Evolutionary conservation across 306 rosid species (phyloP), one percentile per base, ranked within the genome.

Genomic region (Sicyos baderoa): DNA sequence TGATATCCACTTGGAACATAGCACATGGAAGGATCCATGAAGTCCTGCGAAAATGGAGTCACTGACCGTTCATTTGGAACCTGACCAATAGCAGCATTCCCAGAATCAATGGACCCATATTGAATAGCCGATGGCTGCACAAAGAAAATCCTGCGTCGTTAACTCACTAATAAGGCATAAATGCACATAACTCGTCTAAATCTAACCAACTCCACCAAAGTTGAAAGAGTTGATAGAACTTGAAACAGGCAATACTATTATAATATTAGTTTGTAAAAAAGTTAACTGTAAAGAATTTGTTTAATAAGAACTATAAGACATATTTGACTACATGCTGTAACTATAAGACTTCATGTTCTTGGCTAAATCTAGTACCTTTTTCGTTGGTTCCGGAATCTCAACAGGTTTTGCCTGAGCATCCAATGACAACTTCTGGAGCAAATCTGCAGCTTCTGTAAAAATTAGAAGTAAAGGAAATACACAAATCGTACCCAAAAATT

Each of bases 301-400:
- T 25, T 25, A 25, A 25, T 1, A 25, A 25, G 29, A 25, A 25
- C 29, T 25, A 25, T 25, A 25, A 25, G n/a, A 25, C 29, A 25
- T 25, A 25, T 25, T 25, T 3, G 3, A 25, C 29, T 25, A 25
- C 29, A 25, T 25, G 29, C 3, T 25, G 29, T 25, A 25, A 1
- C n/a, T n/a, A n/a, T n/a, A n/a, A 25, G 29, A 25, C 23, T 67
- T 3, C 6, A 23, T 6, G 8, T 13, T 14, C 40, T 47, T 45
- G 52, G 48, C 12, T 12, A 0, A 25, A 27, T 51, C 54, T 6
- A 4, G 15, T 21, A 70, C 97, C 97, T 88, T 88, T 86, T 90
- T 94, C 9, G 82, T 79, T 0, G 91, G 94, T 72, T 93, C 97
- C 0, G 97, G 88, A 76, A 81, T 86, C 65, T 94, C 99, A 82